Evolutionary conservation across 2,329 filamentous ascomycete species (phyloP), one percentile per base, ranked within the genome.

Genomic region (Diaporthe sp.): DNA sequence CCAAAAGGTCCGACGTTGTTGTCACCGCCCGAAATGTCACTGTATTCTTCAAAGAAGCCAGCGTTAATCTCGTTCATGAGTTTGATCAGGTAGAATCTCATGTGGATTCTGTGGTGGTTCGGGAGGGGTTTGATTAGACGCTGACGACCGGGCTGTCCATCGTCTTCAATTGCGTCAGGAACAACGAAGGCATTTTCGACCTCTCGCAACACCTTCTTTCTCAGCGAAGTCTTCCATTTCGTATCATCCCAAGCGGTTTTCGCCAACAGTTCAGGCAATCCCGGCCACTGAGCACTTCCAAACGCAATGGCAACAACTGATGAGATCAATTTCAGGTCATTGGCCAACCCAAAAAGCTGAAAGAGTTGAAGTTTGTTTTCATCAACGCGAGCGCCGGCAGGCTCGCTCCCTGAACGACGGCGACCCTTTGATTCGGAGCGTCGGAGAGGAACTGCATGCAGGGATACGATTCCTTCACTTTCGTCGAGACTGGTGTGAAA

Each of bases 241-340:
- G 45, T 52, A 15, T 58, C 74, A 28, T 45, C 35, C 61, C 74
- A 71, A 17, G 35, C 80, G 82, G 71, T 82, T 83, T 73, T 50
- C 19, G n/a, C 17, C 9, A 17, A 22, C 19, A 8, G n/a, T 33
- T 52, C 55, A 22, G 50, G 33, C 38, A 38, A 64, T 33, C 22
- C 30, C 35, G 61, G 4, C 45, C 22, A 64, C 45, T 58, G 52
- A 10, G 25, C 47, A 30, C 4, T 40, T 42, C 38, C 61, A 33
- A 42, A 45, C 12, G 68, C 30, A n/a, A 74, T 30, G 15, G 72
- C 72, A 13, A 76, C 42, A 33, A 72, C 35, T 13, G 84, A 84
- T 68, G 85, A 86, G 47, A 81, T 80, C 22, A 91, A 75, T 52
- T 84, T 83, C 52, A 89, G 80, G 73, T 89, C 82, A 33, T 82